phyloP scores from a whole-genome alignment of 495 filamentous ascomycete species.

The Jackrogersella multiformis region DNA sequence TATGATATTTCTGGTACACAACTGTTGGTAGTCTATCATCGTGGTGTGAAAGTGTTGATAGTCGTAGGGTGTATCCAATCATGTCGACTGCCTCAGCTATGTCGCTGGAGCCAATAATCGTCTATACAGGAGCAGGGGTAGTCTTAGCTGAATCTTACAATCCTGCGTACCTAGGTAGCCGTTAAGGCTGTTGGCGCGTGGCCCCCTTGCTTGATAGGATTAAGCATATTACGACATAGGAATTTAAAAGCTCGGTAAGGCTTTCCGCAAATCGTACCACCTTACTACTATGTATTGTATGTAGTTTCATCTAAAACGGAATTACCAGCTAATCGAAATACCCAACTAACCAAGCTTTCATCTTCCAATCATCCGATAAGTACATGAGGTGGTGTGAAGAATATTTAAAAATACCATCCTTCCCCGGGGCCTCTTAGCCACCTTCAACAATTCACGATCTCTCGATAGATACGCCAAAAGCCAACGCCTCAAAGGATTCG shows the following conservation, averaged over 20 bases:
- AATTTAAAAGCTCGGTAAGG: background rate
- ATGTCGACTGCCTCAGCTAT: background rate
- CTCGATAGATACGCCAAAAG: background rate
- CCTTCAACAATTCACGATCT: background rate
- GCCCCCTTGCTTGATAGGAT: background rate
- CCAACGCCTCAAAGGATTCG: background rate
- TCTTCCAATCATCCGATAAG: background rate
- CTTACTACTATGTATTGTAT: too few relatives aligned
- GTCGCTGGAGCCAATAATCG: background rate
- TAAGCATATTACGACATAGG: constrained; percentile 2
- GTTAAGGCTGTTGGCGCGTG: background rate
- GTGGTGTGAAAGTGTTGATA: background rate
- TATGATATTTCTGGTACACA: background rate
- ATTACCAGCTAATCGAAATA: background rate
- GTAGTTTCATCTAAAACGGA: background rate
- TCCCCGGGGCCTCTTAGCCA: background rate
- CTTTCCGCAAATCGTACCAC: background rate
- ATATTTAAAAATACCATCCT: constrained; percentile 8
- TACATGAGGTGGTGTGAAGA: background rate
- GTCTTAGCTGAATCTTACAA: background rate
- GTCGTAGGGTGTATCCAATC: background rate
- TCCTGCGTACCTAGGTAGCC: too few relatives aligned
- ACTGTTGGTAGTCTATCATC: background rate
- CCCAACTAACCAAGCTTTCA: background rate
- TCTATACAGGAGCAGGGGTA: background rate